Evolutionary conservation across 2,329 filamentous ascomycete genomes (phyloP), one percentile per base, ranked within the genome.

Genomic region (Dactylellina drechsleri): DNA sequence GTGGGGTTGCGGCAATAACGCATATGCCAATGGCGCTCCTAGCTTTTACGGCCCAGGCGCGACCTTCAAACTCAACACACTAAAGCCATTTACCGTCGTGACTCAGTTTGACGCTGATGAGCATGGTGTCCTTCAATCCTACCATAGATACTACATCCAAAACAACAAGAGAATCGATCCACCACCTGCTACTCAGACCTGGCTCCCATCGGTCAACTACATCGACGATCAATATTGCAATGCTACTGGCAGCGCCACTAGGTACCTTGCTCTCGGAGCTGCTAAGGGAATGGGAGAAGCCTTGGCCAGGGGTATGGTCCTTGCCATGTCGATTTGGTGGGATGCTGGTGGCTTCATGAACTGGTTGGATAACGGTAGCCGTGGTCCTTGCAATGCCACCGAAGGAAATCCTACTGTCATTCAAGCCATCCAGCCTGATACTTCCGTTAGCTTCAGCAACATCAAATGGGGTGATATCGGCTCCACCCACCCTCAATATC

Each of bases 401-500:
- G 85, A 86, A 77, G 87, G 87, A 0, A 82, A 84, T 72, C 87
- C 87, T 0, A 79, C 81, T 49, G 80, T 83, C 12, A 86, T 89
- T 70, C 76, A 82, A 70, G 80, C 82, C 58, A 79, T 85, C 12
- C 81, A 85, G 77, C 84, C 85, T 0, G 82, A 82, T 59, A 84
- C 86, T 0, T 82, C 82, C 7, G 85, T 89, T 3, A 84, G 81
- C 0, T 89, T 87, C 78, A 85, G 84, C 76, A 85, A 88, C 78
- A 85, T 89, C 78, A 85, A 84, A 79, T 87, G 86, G 84, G 87
- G 87, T 18, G 86, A 89, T 77, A 86, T 89, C 78, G 86, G 84
- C 3, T 86, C 85, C 20, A 89, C 85, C 0, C 86, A 82, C 26
- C 47, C 72, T 47, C 15, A 65, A 47, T 64, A 52, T n/a, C 20